Evolutionary conservation across 2,329 filamentous ascomycete genomes (phyloP).

Genomic region (Aureobasidium subglaciale): DNA sequence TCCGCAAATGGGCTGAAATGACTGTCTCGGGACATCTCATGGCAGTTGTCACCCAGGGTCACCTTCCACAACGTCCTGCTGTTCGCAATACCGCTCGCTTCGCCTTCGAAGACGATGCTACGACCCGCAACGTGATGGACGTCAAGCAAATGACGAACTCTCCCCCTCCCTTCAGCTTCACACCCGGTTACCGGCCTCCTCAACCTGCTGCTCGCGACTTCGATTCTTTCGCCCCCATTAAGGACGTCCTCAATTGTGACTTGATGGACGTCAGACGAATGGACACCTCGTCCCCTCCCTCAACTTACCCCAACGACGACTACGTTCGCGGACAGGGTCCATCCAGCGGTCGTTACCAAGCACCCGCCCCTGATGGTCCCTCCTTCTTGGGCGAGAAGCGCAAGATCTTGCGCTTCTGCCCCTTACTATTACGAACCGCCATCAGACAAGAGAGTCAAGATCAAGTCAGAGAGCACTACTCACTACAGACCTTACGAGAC

Average conservation of each 20-base stretch:
- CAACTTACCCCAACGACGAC: not conserved
- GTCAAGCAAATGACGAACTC: not conserved
- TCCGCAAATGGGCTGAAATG: not conserved
- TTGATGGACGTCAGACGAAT: not conserved
- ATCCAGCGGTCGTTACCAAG: not conserved
- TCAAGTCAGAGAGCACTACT: not conserved
- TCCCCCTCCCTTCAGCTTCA: not conserved
- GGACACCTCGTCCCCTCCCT: not conserved
- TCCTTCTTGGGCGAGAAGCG: not conserved
- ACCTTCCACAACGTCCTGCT: not conserved
- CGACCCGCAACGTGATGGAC: not conserved
- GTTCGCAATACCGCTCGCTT: not conserved
- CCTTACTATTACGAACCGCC: not conserved
- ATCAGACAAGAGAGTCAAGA: not conserved
- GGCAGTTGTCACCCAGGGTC: not conserved
- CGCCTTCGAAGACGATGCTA: too few relatives aligned
- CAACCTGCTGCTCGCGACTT: not conserved
- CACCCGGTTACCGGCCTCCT: not conserved
- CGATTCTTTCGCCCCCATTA: accelerated
- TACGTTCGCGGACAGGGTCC: not conserved
- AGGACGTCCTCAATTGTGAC: not conserved
- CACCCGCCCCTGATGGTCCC: not conserved
- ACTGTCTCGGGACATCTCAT: not conserved
- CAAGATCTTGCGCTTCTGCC: not conserved
- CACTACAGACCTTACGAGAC: not conserved